Evolutionary conservation across 495 filamentous ascomycete species (phyloP).

Genomic region (Daldinia grandis): DNA sequence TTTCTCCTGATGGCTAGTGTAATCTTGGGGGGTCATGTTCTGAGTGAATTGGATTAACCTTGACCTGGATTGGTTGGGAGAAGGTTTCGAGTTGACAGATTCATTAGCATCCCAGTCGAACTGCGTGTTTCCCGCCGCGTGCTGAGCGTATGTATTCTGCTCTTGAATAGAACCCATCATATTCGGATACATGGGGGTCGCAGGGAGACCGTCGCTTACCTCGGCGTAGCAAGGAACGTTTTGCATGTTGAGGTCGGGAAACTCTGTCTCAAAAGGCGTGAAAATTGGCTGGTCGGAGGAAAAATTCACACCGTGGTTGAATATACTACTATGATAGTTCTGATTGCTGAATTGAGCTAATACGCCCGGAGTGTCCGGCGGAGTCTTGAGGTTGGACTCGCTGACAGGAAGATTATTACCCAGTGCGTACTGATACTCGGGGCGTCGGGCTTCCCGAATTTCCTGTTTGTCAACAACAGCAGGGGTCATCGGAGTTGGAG

Average conservation of each 20-base stretch:
- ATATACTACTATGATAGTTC: constrained; percentile 41
- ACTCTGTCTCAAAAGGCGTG: constrained; percentile 56
- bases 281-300: constrained; percentile 53
- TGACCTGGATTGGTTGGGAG: constrained; percentile 50
- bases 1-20: constrained; percentile 39
- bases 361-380: constrained; percentile 56
- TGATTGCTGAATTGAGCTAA: constrained; percentile 45
- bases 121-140: constrained; percentile 47
- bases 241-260: constrained; percentile 53
- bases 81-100: constrained; percentile 52
- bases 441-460: constrained; percentile 47
- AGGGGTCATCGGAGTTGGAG: constrained; percentile 53
- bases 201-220: constrained; percentile 48
- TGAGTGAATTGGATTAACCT: constrained; percentile 60
- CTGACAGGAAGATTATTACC: constrained; percentile 44
- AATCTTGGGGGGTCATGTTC: constrained; percentile 59
- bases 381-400: constrained; percentile 54
- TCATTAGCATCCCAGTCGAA: constrained; percentile 56
- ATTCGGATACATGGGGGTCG: constrained; percentile 54
- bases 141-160: constrained; percentile 45
- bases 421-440: constrained; percentile 49
- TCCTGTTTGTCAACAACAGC: constrained; percentile 45
- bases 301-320: constrained; percentile 45
- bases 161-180: constrained; percentile 47
- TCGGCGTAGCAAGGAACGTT: constrained; percentile 52